Evolutionary conservation across 2,329 filamentous ascomycete species (phyloP).

Genomic region (Colletotrichum kahawae): DNA sequence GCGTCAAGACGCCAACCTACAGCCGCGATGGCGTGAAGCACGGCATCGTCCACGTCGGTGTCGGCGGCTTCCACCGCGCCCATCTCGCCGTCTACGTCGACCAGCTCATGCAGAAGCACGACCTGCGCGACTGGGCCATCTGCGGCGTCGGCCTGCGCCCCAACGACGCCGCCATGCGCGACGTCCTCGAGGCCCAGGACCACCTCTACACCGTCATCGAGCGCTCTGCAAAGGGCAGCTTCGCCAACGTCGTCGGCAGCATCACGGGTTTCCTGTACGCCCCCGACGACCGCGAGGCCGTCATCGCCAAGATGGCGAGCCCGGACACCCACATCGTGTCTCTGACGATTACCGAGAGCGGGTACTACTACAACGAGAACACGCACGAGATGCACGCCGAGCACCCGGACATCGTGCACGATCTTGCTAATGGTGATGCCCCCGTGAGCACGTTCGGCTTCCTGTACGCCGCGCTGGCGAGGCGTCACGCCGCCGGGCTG

Average conservation of each 20-base stretch:
- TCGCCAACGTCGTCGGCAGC: slow-evolving; percentile 53
- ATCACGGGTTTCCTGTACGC: slow-evolving; percentile 59
- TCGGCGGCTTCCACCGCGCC: slow-evolving; percentile 60
- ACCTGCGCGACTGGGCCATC: slow-evolving; percentile 51
- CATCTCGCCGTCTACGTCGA: slow-evolving; percentile 59
- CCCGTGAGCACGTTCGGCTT: slow-evolving; percentile 57
- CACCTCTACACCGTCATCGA: slow-evolving; percentile 59
- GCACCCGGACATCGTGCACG: slow-evolving; percentile 53
- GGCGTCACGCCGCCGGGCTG: slow-evolving; percentile 49
- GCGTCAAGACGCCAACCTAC: slow-evolving; percentile 44
- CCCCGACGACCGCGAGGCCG: slow-evolving; percentile 54
- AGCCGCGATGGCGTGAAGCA: slow-evolving; percentile 51
- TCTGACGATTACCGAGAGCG: slow-evolving; percentile 60
- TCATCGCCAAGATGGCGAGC: slow-evolving; percentile 60
- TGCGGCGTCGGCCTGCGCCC: slow-evolving; percentile 57
- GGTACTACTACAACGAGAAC: slow-evolving; percentile 64
- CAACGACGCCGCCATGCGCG: slow-evolving; percentile 56
- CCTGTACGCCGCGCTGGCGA: slow-evolving; percentile 54
- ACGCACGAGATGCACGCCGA: slow-evolving; percentile 55
- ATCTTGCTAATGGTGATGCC: slow-evolving; percentile 46
- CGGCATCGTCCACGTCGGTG: slow-evolving; percentile 59
- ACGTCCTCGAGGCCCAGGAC: slow-evolving; percentile 52
- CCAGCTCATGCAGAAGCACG: slow-evolving; percentile 51
- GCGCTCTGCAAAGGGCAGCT: slow-evolving; percentile 56
- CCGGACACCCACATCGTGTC: slow-evolving; percentile 59